Evolutionary conservation across 2,329 filamentous ascomycete species (phyloP), one percentile per base, ranked within the genome.

Genomic region (Nigrospora sphaerica): DNA sequence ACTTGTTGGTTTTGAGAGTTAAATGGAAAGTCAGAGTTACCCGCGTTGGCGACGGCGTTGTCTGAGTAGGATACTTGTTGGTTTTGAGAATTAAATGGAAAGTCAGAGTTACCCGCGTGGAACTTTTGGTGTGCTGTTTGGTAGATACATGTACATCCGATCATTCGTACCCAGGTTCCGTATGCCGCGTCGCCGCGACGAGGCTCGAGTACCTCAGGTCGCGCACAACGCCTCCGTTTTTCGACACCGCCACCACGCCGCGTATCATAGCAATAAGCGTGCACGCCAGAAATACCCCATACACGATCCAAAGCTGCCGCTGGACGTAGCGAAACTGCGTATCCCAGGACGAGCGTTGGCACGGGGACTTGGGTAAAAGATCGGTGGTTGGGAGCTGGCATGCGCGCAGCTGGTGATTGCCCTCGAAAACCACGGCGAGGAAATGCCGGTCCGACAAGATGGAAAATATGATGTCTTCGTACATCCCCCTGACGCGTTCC

Each of bases 141-240:
- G 23, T 28, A 10, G 2, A 28, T 6, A 9, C 7, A 2, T 6
- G 23, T 28, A 28, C 23, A 10, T 28, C 23, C 23, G 7, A 6
- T 10, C 7, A 10, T 28, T 28, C 23, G 2, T 10, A 28, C 10
- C 23, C 6, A 28, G 23, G 4, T 6, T 28, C 23, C 23, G 7
- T 28, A 9, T 28, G 23, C 23, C 68, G 55, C 13, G 68, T 70
- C 12, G 68, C 66, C 2, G 67, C 66, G 14, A 70, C 60, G 41
- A 71, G 62, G 52, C 62, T 66, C 10, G 66, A 69, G 53, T 70
- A 67, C 6, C 58, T 58, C 19, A 60, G 64, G 52, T 68, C 63
- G 32, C 65, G 59, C 6, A 63, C 57, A 23, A 64, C 61, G 37
- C 64, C 61, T 44, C 64, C 63, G 47, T 65, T 64, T 40, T 63